Evolutionary conservation across 2,329 filamentous ascomycete species (phyloP), one percentile per base, ranked within the genome.

Genomic region (Claviceps arundinis): DNA sequence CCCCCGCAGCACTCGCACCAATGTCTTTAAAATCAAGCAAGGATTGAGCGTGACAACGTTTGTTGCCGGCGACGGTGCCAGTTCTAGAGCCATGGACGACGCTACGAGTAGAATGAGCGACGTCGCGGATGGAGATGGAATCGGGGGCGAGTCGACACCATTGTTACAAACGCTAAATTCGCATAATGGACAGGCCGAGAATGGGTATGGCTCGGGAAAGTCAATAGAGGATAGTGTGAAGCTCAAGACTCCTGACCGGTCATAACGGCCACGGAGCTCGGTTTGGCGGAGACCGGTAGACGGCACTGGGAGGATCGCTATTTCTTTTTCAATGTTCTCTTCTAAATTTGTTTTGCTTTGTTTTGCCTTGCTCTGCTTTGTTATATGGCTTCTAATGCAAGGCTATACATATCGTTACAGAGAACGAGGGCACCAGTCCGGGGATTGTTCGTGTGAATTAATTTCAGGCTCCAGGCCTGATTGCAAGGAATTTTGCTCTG

Each of bases 11-110:
- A 83, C 81, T 1, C 74, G 75, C 17, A 78, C 76, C 17, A 77
- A 79, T 17, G 77, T 81, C 0, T 81, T 86, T 58, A 85, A 85
- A 65, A 82, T 85, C 58, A 86, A 86, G 67, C 68, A 70, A 57
- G 69, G 68, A 26, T 49, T 57, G 16, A 54, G 53, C 26, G 56
- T 58, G 43, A 56, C 57, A 7, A 57, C 57, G 0, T 46, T 56
- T 22, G 45, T 57, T 6, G 47, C 52, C 14, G 34, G 48, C 3
- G 48, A 50, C 26, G 37, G 50, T 17, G 22, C 30, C 14, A 55
- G 52, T 37, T 48, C 44, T 40, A 56, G 44, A 45, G 30, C 47
- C 7, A 13, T 45, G 13, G 53, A 58, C 26, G 55, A 52, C 8
- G 38, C 46, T 8, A 17, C 40, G 41, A n/a, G 17, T 17, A 50